Evolutionary conservation across 1,284 basidiomycete species (phyloP), one percentile per base, ranked within the genome.

Genomic region (Leccinum griseonigrum): DNA sequence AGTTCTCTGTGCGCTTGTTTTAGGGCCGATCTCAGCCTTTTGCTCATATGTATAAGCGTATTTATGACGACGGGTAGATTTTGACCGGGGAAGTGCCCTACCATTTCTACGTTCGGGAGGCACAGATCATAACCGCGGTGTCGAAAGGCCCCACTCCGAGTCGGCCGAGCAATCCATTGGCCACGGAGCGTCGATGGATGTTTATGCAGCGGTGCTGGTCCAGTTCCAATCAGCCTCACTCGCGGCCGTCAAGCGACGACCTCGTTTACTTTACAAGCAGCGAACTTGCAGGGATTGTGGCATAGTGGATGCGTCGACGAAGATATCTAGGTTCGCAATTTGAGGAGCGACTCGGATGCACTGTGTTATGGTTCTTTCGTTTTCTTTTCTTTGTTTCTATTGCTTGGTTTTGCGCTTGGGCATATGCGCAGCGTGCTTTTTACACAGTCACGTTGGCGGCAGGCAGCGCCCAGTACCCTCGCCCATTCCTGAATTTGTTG

Each of bases 161-260:
- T n/a, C 66, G 56, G 3, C 66, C 66, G 1, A 59, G 34, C 14
- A 16, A 29, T 29, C 14, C 10, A 5, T 9, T 56, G n/a, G 56
- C 68, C 14, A 66, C 60, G 9, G 63, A 67, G 11, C 48, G 34
- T 36, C 59, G 34, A 4, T 66, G 64, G 65, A 40, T 16, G 26
- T 57, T 67, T 6, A 58, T 66, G 1, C 58, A 57, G 7, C 22
- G 31, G 53, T 65, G 64, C 16, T 65, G 64, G 64, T 61, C 62
- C 1, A 51, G 43, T 13, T 26, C 40, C 18, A n/a, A 67, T 43
- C 53, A 26, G 2, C 36, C 48, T 31, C 52, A 48, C 26, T 32
- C 32, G 2, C 57, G 66, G 4, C 65, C 66, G 11, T 59, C 59
- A 2, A 53, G 53, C 2, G 63, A 59, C 1, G 63, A 59, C 3